Percentiles rank a stretch among this genome's conserved stretches.
phyloP scores from a whole-genome alignment of 176 grass and related monocot species.

The Zoysia pacifica region DNA sequence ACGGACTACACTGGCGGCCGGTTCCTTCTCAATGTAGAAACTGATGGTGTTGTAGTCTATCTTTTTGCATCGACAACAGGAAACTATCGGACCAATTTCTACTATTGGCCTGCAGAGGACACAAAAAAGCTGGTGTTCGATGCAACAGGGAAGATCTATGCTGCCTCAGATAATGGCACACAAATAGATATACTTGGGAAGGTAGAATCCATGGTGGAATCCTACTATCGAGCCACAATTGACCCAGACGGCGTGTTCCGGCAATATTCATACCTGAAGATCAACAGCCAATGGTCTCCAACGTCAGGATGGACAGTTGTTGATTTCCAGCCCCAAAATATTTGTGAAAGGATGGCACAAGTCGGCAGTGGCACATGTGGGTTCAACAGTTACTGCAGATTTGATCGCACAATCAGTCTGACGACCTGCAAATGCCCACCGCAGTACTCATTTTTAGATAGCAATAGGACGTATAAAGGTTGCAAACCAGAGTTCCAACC shows the following conservation, averaged over 20 bases:
- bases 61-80: conserved; percentile 16
- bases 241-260: conserved; percentile 58
- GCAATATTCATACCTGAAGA: conserved; percentile 52
- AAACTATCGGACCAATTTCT: neutral
- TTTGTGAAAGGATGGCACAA: neutral
- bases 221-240: conserved; percentile 60
- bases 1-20: conserved; percentile 52
- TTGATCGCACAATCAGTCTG: neutral
- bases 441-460: conserved; percentile 20
- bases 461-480: too few species aligned
- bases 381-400: conserved; percentile 64
- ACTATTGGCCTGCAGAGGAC: conserved; percentile 32
- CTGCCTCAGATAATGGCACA: neutral
- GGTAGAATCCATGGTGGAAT: neutral
- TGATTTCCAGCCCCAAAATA: conserved; percentile 12
- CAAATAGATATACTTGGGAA: conserved; percentile 3
- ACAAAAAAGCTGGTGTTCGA: conserved; percentile 47
- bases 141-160: conserved; percentile 32
- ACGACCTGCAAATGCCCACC: conserved; percentile 42
- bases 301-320: conserved; percentile 23
- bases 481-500: too few species aligned
- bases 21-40: conserved; percentile 36
- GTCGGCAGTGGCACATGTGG: conserved; percentile 49
- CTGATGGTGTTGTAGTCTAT: conserved; percentile 23
- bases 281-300: neutral